These are phyloP conservation scores for Mallotus nudiflorus DNA, from an alignment of 345 rosid genomes.

Conservation along the genomic window DNA sequence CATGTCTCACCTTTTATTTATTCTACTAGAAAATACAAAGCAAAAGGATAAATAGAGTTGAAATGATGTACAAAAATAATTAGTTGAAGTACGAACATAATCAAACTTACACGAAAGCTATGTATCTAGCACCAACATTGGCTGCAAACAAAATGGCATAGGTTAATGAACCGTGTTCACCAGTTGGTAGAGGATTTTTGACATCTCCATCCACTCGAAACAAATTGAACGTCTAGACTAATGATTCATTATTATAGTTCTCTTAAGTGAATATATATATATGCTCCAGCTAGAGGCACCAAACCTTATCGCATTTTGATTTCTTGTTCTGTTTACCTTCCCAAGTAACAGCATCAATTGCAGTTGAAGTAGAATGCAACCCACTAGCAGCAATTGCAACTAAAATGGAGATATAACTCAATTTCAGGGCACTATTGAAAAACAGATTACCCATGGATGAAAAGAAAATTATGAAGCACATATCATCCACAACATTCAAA, in stretches of 20 bases:
- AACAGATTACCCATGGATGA: neutral
- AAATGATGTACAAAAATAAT: neutral
- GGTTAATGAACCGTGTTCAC: slow-evolving; percentile 62
- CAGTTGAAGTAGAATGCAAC: slow-evolving; percentile 39
- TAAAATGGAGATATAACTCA: slow-evolving; percentile 31
- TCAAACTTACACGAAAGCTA: slow-evolving; percentile 79
- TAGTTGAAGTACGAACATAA: neutral
- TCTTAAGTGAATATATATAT: neutral
- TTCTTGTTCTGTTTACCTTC: slow-evolving; percentile 85
- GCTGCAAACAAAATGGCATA: slow-evolving; percentile 63
- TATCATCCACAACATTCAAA: neutral
- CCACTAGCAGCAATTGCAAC: slow-evolving; percentile 44
- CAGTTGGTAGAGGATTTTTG: slow-evolving; percentile 53
- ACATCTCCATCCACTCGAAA: slow-evolving; percentile 76
- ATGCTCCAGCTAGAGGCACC: neutral
- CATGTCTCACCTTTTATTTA: neutral
- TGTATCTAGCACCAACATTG: slow-evolving; percentile 81
- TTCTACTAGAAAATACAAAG: neutral
- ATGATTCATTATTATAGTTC: no score
- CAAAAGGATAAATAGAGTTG: neutral
- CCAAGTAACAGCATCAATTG: slow-evolving; percentile 46
- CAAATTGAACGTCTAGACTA: slow-evolving; percentile 5
- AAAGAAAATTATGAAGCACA: neutral
- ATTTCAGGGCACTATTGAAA: neutral
- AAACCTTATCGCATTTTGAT: slow-evolving; percentile 96